Percentiles rank a stretch among this genome's conserved stretches.
Evolutionary conservation across 2,329 filamentous ascomycete genomes (phyloP).

Genomic region (Elsinoe batatas): DNA sequence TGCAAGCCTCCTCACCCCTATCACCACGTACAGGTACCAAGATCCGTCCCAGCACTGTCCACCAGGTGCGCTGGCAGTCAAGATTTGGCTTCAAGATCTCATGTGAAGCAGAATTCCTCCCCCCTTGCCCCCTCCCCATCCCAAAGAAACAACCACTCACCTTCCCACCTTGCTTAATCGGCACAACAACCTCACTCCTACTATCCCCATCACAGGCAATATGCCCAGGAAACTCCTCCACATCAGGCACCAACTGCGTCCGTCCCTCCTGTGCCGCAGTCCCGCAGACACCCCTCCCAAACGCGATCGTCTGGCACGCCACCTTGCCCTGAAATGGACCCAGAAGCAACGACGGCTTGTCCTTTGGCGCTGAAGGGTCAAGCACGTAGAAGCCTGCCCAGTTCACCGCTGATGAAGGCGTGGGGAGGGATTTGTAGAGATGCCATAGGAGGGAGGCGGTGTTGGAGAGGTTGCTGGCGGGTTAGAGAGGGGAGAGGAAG

Average conservation of each 20-base stretch:
- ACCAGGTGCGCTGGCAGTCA: background rate
- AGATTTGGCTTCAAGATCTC: background rate
- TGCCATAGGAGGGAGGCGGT: constrained; percentile 69
- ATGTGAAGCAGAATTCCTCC: background rate
- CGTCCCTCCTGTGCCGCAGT: constrained; percentile 49
- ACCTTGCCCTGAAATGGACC: constrained; percentile 71
- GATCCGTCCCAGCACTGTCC: background rate
- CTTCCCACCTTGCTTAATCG: constrained; percentile 47
- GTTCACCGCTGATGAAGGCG: constrained; percentile 59
- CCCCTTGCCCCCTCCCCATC: background rate
- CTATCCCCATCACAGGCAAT: constrained; percentile 72
- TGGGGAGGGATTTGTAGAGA: constrained; percentile 61
- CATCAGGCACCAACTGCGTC: constrained; percentile 59
- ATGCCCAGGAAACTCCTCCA: constrained; percentile 66
- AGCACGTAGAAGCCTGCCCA: constrained; percentile 75
- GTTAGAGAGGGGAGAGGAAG: background rate
- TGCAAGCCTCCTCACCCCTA: background rate
- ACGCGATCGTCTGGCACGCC: constrained; percentile 67
- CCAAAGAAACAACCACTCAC: constrained; percentile 26
- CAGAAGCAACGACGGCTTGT: constrained; percentile 52
- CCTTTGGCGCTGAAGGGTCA: constrained; percentile 35
- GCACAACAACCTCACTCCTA: constrained; percentile 73
- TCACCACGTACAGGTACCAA: background rate
- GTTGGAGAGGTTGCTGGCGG: constrained; percentile 62
- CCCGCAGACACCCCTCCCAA: constrained; percentile 67